phyloP scores from a whole-genome alignment of 257 asterid genomes.

The Solanum sitiens region DNA sequence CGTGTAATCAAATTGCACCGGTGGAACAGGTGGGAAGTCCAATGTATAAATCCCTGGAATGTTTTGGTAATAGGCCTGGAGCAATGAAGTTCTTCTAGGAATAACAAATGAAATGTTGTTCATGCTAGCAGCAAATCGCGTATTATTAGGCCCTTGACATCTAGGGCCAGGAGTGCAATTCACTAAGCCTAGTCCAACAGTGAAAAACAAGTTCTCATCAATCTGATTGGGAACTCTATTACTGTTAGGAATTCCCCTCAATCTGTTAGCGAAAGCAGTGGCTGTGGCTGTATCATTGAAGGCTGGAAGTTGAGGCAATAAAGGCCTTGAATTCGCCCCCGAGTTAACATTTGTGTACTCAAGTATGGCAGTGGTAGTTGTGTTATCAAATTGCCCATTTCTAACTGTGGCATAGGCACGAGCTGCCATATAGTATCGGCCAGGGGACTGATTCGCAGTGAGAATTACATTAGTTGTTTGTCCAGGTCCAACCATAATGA shows the following conservation, averaged over 20 bases:
- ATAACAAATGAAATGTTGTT: conserved; percentile 44
- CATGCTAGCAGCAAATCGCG: conserved; percentile 53
- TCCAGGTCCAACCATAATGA: conserved; percentile 65
- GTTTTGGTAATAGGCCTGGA: conserved; percentile 45
- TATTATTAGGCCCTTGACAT: conserved; percentile 60
- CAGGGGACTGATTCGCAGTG: conserved; percentile 37
- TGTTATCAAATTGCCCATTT: conserved; percentile 48
- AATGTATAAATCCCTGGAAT: conserved; percentile 36
- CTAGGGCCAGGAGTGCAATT: conserved; percentile 46
- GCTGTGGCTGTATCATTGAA: conserved; percentile 41
- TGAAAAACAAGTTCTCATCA: conserved; percentile 34
- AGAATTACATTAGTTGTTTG: conserved; percentile 58
- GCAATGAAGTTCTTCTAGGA: conserved; percentile 30
- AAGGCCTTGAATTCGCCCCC: conserved; percentile 5
- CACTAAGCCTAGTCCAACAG: conserved; percentile 45
- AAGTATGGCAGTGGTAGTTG: conserved; percentile 57
- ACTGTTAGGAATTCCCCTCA: conserved; percentile 17
- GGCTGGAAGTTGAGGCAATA: conserved; percentile 43
- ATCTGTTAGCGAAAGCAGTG: conserved; percentile 26
- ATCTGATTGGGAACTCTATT: conserved; percentile 25
- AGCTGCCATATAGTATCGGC: conserved; percentile 47
- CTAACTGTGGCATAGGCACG: conserved; percentile 38
- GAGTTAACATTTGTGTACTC: conserved; percentile 23
- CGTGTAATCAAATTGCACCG: conserved; percentile 40
- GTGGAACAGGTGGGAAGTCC: conserved; percentile 52